Evolutionary conservation across 352 stramenopile species (phyloP), one percentile per base, ranked within the genome.

Genomic region (Globisporangium cystogenes): DNA sequence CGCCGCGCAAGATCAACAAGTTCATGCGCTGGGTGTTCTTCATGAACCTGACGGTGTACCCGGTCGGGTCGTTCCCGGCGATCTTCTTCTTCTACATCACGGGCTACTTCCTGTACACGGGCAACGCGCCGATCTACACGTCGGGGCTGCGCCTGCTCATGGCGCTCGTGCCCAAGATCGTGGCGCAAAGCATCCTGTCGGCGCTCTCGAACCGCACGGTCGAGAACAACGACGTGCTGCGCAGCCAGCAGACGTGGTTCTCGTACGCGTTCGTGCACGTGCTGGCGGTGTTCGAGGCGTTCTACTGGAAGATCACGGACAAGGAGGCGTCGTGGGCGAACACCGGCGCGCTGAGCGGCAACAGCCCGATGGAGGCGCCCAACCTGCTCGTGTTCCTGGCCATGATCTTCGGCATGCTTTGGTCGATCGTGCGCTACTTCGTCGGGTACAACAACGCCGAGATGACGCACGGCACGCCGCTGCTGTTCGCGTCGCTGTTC

Each of bases 221-320:
- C 54, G 85, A 95, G 67, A 92, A 88, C 67, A 93, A 93, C 60
- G 85, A 95, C 45, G 85, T 95, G 72, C 90, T 75, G 80, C 85
- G 85, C 68, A 75, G 78, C 0, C 85, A 95, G 73, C 82, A 95
- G 71, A 93, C 82, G 33, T 95, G 85, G 82, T 95, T 95, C 56
- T 93, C 85, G 43, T 95, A 92, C 72, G 75, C 85, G 60, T 95
- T 95, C 61, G 89, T 93, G 35, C 92, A 81, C 66, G 65, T 88
- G 72, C 68, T 93, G 51, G 85, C 82, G 18, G 91, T 95, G 42
- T 47, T 84, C 21, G 85, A 95, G 62, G 82, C 85, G 8, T 29
- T 92, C 21, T 79, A 91, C 64, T 73, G 76, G 51, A 79, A 79
- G 56, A 15, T 92, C 44, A 92, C 80, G 53, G 85, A 79, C 57